Conservation (phyloP, 2,329 filamentous ascomycete species). For the Ascomycota sp. region DNA sequence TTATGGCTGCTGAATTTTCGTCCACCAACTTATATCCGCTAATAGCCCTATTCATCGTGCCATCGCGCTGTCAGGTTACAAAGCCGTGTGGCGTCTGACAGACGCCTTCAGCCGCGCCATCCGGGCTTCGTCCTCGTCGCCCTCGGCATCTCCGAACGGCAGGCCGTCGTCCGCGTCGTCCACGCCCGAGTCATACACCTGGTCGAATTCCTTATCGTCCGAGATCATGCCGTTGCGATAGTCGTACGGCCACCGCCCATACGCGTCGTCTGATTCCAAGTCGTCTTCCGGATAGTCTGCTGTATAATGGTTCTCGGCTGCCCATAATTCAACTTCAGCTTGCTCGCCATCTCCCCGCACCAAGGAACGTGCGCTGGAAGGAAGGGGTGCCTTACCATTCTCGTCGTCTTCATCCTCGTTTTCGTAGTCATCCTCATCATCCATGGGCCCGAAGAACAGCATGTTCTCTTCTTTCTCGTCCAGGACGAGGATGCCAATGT, state of each 20-base stretch:
- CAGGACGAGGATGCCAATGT: constrained; percentile 35
- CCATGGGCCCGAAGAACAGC: constrained; percentile 37
- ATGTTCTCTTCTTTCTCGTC: constrained; percentile 37
- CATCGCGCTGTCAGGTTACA: not conserved
- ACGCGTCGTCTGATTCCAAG: constrained; percentile 41
- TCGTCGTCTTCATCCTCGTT: constrained; percentile 42
- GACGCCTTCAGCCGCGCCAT: constrained; percentile 18
- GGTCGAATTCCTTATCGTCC: constrained; percentile 32
- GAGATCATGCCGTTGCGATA: constrained; percentile 33
- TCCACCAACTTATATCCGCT: too few species aligned
- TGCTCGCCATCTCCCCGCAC: not conserved
- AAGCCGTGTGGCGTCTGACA: constrained; percentile 3
- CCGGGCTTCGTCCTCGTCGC: constrained; percentile 12
- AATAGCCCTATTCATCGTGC: too few species aligned
- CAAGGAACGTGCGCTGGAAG: not conserved
- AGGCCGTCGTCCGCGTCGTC: constrained; percentile 16
- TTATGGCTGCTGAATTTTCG: too few species aligned
- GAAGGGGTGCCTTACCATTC: constrained; percentile 26
- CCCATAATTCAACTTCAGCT: not conserved
- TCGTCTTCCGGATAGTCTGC: constrained; percentile 70
- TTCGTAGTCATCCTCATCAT: constrained; percentile 40
- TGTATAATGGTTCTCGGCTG: constrained; percentile 59
- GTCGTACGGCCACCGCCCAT: constrained; percentile 31
- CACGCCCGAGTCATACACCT: constrained; percentile 24
- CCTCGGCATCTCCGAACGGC: constrained; percentile 16